These are phyloP conservation scores for Piloderma croceum DNA, from an alignment of 768 basidiomycete genomes.

Conservation along the genomic window DNA sequence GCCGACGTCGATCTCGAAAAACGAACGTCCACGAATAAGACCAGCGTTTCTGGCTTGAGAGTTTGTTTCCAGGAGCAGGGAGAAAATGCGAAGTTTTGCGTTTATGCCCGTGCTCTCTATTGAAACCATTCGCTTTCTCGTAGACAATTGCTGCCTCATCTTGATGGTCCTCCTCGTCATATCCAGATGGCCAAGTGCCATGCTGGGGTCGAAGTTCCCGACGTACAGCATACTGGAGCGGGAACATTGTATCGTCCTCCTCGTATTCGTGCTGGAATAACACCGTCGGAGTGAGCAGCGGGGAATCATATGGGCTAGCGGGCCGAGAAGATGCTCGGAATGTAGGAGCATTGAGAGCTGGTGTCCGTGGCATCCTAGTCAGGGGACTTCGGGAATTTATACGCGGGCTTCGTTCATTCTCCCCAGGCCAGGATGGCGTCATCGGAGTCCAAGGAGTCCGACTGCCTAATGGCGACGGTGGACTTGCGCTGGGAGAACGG, in stretches of 20 bases:
- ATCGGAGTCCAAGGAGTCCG: constrained; percentile 1
- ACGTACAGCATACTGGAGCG: constrained; percentile 42
- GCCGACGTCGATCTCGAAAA: constrained; percentile 48
- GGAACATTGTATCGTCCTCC: constrained; percentile 43
- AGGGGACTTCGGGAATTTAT: constrained; percentile 30
- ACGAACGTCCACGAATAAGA: constrained; percentile 51
- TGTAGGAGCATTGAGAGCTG: constrained; percentile 24
- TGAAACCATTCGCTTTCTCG: constrained; percentile 5
- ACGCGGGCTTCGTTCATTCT: constrained; percentile 38
- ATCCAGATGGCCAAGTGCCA: constrained; percentile 35
- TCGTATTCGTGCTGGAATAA: constrained; percentile 41
- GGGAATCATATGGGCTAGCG: constrained; percentile 9
- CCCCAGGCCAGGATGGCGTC: not conserved
- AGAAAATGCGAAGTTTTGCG: constrained; percentile 30
- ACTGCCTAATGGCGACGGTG: constrained; percentile 33
- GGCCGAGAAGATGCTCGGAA: constrained; percentile 39
- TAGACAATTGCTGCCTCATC: not conserved
- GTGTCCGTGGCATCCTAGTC: constrained; percentile 36
- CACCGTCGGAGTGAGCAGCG: constrained; percentile 31
- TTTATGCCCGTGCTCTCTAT: constrained; percentile 1
- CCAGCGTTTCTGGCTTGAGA: constrained; percentile 20
- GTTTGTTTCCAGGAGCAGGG: constrained; percentile 29
- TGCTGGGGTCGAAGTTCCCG: constrained; percentile 30
- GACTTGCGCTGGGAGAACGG: constrained; percentile 17
- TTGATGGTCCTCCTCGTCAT: not conserved